Evolutionary conservation across 148 eudicot genomes (phyloP).

Genomic region (Vaccinium corymbosum): DNA sequence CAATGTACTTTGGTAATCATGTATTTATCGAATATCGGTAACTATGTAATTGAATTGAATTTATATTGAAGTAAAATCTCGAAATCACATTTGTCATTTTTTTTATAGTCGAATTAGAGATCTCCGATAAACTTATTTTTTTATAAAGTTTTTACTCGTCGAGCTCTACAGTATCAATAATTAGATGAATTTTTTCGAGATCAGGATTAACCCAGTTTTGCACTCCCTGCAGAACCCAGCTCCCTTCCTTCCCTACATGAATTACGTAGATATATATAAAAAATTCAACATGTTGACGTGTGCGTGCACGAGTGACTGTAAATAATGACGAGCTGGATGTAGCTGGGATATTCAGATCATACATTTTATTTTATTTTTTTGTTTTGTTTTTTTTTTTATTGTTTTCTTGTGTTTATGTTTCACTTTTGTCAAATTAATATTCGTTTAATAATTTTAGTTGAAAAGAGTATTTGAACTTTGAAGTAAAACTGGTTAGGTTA

Average conservation of each 20-base stretch:
- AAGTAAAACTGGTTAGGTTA: neutral
- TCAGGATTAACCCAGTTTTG: neutral
- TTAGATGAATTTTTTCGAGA: neutral
- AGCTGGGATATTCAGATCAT: neutral
- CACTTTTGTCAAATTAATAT: neutral
- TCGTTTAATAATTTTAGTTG: neutral
- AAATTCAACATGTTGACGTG: neutral
- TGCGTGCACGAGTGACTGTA: neutral
- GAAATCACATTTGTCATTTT: no score
- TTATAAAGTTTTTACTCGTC: neutral
- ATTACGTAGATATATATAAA: neutral
- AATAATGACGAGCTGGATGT: neutral
- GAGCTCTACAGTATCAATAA: neutral
- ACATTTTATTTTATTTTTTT: neutral
- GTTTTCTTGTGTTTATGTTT: neutral
- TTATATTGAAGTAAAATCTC: no score
- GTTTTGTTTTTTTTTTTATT: no score
- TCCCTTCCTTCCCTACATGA: neutral
- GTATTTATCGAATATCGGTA: no score
- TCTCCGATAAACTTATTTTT: no score
- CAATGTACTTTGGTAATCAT: no score
- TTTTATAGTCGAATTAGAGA: no score
- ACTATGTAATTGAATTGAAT: no score
- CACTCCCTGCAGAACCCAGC: neutral
- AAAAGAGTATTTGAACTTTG: neutral